These are phyloP conservation scores for Rosa rugosa DNA, from an alignment of 306 rosid genomes.

Conservation along the genomic window DNA sequence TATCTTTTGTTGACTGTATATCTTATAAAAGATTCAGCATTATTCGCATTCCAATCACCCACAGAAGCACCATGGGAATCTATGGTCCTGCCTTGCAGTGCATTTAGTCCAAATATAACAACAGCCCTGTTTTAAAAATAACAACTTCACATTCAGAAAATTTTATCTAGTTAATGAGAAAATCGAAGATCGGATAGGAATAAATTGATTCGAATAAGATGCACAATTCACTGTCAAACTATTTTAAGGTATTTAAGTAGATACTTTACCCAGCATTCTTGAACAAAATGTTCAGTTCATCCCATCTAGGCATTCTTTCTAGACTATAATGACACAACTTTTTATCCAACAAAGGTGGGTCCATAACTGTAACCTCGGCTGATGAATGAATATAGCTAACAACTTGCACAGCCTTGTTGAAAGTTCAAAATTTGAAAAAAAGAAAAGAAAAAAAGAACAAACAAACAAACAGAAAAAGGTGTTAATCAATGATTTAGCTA, in stretches of 20 bases:
- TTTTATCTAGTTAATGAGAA: background rate
- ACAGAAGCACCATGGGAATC: slow-evolving; percentile 31
- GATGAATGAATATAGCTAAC: too few relatives aligned
- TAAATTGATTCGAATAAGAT: background rate
- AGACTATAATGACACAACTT: too few relatives aligned
- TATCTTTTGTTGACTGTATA: slow-evolving; percentile 60
- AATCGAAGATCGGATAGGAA: background rate
- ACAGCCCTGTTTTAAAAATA: slow-evolving; percentile 48
- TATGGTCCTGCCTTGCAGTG: slow-evolving; percentile 50
- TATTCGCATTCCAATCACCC: slow-evolving; percentile 58
- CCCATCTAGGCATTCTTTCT: slow-evolving; percentile 51
- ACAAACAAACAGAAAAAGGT: too few relatives aligned
- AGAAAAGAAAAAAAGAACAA: too few relatives aligned
- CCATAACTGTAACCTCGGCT: too few relatives aligned
- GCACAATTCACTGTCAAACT: background rate
- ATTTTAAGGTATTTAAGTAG: background rate
- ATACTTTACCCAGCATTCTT: slow-evolving; percentile 56
- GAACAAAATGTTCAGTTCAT: slow-evolving; percentile 67
- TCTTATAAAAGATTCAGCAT: slow-evolving; percentile 64
- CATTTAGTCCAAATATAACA: slow-evolving; percentile 68
- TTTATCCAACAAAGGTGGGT: too few relatives aligned
- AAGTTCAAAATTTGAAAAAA: too few relatives aligned
- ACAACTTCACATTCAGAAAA: background rate
- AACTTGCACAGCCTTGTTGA: too few relatives aligned
- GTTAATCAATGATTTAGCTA: too few relatives aligned